phyloP scores from a whole-genome alignment of 1,284 basidiomycete genomes.

The Porogramme epimiltina region DNA sequence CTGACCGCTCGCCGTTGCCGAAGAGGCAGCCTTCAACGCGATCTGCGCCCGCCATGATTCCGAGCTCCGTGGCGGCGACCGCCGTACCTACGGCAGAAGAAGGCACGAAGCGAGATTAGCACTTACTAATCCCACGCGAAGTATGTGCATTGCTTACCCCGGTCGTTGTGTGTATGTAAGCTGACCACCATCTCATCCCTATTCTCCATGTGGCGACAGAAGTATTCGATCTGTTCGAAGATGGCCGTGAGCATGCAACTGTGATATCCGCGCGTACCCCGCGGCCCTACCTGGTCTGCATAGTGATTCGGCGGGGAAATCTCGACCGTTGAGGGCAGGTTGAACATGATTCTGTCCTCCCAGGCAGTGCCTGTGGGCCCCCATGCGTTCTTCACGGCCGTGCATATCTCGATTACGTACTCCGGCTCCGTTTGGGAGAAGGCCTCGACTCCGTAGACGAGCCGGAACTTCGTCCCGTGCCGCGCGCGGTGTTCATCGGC shows the following conservation, averaged over 20 bases:
- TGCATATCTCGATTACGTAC: constrained; percentile 91
- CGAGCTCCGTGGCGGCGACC: constrained; percentile 93
- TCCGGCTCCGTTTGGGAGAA: constrained; percentile 99
- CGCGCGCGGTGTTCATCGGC: constrained; percentile 84
- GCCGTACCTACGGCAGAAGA: constrained; percentile 67
- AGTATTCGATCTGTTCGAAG: constrained; percentile 85
- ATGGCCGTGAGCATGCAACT: constrained; percentile 3
- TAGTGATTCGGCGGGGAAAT: constrained; percentile 97
- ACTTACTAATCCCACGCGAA: too few relatives aligned
- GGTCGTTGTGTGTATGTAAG: constrained; percentile 96
- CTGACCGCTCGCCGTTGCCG: constrained; percentile 97
- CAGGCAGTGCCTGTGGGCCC: constrained; percentile 69
- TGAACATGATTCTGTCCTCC: constrained; percentile 92
- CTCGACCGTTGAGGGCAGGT: constrained; percentile 96
- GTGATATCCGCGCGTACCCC: background rate
- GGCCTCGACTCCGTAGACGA: constrained; percentile 98
- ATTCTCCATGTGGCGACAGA: constrained; percentile 84
- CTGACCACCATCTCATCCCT: constrained; percentile 90
- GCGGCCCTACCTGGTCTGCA: constrained; percentile 79
- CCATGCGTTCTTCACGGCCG: constrained; percentile 92
- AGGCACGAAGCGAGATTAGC: too few relatives aligned
- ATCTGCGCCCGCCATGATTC: constrained; percentile 90
- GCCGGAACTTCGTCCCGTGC: constrained; percentile 88
- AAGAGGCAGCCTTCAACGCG: constrained; percentile 98
- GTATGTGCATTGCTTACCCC: constrained; percentile 54